Conservation (phyloP, 805 yeast species). For the Lachancea thermotolerans region DNA sequence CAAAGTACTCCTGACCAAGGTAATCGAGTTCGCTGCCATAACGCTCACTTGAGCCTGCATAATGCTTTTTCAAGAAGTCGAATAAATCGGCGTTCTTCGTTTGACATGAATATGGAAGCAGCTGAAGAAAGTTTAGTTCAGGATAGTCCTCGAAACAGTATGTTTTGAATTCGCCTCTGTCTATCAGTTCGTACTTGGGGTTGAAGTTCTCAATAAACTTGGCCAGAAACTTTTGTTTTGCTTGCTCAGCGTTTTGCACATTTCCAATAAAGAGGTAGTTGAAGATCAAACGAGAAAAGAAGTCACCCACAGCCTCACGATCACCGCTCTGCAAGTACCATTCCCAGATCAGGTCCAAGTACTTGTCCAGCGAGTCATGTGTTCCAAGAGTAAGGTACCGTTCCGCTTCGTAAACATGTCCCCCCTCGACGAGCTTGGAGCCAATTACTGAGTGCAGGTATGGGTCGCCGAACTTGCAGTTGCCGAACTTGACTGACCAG, state of each 20-base stretch:
- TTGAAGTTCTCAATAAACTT: slow-evolving; percentile 24
- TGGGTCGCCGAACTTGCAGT: slow-evolving; percentile 61
- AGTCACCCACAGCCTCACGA: slow-evolving; percentile 26
- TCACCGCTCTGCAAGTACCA: slow-evolving; percentile 37
- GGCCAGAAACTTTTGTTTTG: slow-evolving; percentile 34
- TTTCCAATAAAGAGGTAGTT: slow-evolving; percentile 69
- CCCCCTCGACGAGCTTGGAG: slow-evolving; percentile 46
- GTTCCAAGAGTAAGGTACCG: slow-evolving; percentile 65
- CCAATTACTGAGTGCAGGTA: slow-evolving; percentile 72
- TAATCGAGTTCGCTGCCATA: slow-evolving; percentile 41
- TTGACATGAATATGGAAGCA: slow-evolving; percentile 55
- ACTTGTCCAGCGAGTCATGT: slow-evolving; percentile 43
- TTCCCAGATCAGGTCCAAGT: slow-evolving; percentile 37
- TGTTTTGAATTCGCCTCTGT: slow-evolving; percentile 29
- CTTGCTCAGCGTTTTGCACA: slow-evolving; percentile 47
- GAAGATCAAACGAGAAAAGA: slow-evolving; percentile 54
- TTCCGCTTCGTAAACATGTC: slow-evolving; percentile 60
- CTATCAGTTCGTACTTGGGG: slow-evolving; percentile 21
- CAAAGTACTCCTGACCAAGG: slow-evolving; percentile 59
- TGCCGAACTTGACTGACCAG: slow-evolving; percentile 54
- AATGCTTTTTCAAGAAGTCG: slow-evolving; percentile 45
- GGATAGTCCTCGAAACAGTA: slow-evolving; percentile 36
- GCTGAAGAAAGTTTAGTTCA: slow-evolving; percentile 61
- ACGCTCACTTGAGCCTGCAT: slow-evolving; percentile 29
- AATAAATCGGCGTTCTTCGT: slow-evolving; percentile 48